A percentile compares a stretch with the other conserved stretches of the same genome.
Evolutionary conservation across 2,329 filamentous ascomycete species (phyloP).

Genomic region (Emmonsiellopsis sp.): DNA sequence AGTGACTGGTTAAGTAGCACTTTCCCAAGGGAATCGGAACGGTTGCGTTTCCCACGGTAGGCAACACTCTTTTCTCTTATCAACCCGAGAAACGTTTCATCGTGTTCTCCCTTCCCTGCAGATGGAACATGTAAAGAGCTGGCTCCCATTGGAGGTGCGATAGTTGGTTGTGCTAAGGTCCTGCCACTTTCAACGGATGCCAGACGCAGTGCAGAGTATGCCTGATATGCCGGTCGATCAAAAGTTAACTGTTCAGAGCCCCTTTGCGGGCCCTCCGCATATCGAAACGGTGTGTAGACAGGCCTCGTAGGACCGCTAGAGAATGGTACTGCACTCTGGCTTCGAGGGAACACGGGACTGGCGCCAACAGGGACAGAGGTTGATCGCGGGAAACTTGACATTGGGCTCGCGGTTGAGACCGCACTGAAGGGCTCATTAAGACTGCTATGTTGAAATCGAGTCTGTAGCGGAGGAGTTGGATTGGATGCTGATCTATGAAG

Average conservation of each 20-base stretch:
- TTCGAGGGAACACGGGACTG: constrained; percentile 11
- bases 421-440: background rate
- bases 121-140: constrained; percentile 9
- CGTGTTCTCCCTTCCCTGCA: constrained; percentile 23
- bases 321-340: constrained; percentile 1
- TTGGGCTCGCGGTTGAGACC: background rate
- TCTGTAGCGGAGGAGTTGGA: constrained; percentile 11
- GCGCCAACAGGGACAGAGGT: constrained; percentile 14
- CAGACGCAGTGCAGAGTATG: constrained; percentile 39
- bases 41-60: constrained; percentile 24
- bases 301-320: constrained; percentile 25
- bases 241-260: constrained; percentile 31
- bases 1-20: constrained; percentile 24
- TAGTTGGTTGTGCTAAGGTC: constrained; percentile 30
- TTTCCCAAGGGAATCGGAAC: constrained; percentile 19
- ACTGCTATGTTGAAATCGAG: background rate
- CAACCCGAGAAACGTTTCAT: constrained; percentile 40
- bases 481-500: constrained; percentile 22
- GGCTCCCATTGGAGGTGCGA: constrained; percentile 12
- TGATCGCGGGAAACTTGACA: constrained; percentile 7
- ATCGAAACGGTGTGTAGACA: constrained; percentile 40
- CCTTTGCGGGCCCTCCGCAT: constrained; percentile 34
- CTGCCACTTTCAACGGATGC: constrained; percentile 37
- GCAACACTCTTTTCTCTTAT: constrained; percentile 38
- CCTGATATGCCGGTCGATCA: constrained; percentile 36